A percentile compares a stretch with the other conserved stretches of the same genome.
These are phyloP conservation scores for Botryotinia globosa DNA, from an alignment of 2,329 filamentous ascomycete genomes.

Conservation along the genomic window DNA sequence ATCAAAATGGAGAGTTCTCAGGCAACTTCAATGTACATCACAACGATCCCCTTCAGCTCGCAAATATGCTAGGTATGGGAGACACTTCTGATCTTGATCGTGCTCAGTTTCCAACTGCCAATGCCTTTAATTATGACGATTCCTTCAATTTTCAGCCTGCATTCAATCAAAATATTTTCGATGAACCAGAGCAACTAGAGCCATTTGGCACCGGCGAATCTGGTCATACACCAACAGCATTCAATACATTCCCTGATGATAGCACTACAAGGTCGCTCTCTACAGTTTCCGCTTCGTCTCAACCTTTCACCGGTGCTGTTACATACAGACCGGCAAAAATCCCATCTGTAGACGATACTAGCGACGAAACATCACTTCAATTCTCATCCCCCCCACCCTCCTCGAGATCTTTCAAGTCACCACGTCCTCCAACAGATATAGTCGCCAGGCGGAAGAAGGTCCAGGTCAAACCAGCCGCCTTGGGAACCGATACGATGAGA, in stretches of 20 bases:
- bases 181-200: slow-evolving; percentile 8
- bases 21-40: slow-evolving; percentile 20
- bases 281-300: slow-evolving; percentile 29
- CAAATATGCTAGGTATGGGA: neutral
- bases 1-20: slow-evolving; percentile 28
- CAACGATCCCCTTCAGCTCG: neutral
- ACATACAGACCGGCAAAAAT: slow-evolving; percentile 22
- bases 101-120: slow-evolving; percentile 25
- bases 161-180: neutral
- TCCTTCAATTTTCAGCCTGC: neutral
- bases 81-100: slow-evolving; percentile 14
- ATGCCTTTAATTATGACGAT: neutral
- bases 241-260: slow-evolving; percentile 24
- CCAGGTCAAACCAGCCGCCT: slow-evolving; percentile 34
- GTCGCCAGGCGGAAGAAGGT: slow-evolving; percentile 38
- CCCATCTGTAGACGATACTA: neutral
- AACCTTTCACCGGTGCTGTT: slow-evolving; percentile 21
- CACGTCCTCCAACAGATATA: slow-evolving; percentile 36
- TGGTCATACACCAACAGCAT: slow-evolving; percentile 29
- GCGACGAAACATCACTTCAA: slow-evolving; percentile 22
- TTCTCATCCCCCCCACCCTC: slow-evolving; percentile 29
- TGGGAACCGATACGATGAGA: slow-evolving; percentile 32
- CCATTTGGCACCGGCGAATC: slow-evolving; percentile 22
- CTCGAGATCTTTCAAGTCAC: slow-evolving; percentile 33
- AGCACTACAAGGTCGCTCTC: slow-evolving; percentile 20